These are phyloP conservation scores for Calonectria honghensis DNA, from an alignment of 2,329 filamentous ascomycete genomes.

Conservation along the genomic window DNA sequence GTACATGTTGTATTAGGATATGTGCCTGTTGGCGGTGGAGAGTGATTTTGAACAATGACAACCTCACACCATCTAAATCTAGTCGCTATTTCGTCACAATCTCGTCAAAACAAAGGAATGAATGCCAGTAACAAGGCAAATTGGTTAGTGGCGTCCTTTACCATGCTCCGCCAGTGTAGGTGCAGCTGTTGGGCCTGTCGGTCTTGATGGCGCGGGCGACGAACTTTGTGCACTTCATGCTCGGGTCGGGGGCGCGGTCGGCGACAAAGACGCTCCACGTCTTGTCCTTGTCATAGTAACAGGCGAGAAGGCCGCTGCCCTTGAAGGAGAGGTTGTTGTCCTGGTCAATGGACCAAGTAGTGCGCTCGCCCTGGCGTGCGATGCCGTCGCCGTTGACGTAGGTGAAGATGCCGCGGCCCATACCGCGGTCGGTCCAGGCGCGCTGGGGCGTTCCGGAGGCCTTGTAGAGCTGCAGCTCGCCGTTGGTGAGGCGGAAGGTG, in stretches of 20 bases:
- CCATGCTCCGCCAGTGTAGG: constrained; percentile 55
- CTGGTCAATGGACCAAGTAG: constrained; percentile 67
- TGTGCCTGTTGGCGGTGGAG: neutral
- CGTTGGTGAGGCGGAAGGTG: constrained; percentile 69
- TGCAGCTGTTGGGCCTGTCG: constrained; percentile 60
- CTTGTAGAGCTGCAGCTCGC: constrained; percentile 68
- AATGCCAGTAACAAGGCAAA: neutral
- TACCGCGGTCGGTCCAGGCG: constrained; percentile 73
- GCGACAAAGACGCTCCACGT: constrained; percentile 61
- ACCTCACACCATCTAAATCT: neutral
- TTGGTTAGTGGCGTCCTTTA: too few species aligned
- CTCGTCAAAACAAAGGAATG: neutral
- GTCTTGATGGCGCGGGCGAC: constrained; percentile 55
- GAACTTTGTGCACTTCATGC: constrained; percentile 62
- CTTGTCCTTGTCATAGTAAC: constrained; percentile 65
- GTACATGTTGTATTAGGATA: neutral
- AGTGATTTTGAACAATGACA: neutral
- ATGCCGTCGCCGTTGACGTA: constrained; percentile 67
- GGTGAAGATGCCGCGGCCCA: constrained; percentile 73
- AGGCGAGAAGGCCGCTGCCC: constrained; percentile 69
- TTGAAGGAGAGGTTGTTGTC: constrained; percentile 67
- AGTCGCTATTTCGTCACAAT: neutral
- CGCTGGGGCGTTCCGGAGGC: constrained; percentile 66
- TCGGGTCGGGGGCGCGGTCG: constrained; percentile 59
- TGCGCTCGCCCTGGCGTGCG: constrained; percentile 66